Evolutionary conservation across 176 grass and related monocot species (phyloP).

Genomic region (Avena sativa): DNA sequence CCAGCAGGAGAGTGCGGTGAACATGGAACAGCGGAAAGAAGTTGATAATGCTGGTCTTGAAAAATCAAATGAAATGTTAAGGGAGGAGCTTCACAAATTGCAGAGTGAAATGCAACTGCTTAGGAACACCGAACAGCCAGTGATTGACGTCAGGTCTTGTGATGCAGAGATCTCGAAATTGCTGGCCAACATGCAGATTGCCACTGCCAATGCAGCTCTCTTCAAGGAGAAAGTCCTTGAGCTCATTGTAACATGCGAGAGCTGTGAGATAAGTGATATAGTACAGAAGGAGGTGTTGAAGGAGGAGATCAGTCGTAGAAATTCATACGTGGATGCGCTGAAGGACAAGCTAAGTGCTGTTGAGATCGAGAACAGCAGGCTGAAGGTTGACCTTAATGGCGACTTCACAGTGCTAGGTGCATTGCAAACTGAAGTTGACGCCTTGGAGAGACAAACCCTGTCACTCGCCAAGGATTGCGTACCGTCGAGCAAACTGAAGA

Average conservation of each 20-base stretch:
- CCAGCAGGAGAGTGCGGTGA: constrained; percentile 43
- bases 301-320: constrained; percentile 75
- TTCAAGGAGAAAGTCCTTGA: constrained; percentile 90
- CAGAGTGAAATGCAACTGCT: constrained; percentile 54
- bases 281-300: constrained; percentile 80
- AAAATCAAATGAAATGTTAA: constrained; percentile 59
- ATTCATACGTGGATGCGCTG: constrained; percentile 68
- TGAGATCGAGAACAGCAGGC: constrained; percentile 77
- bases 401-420: constrained; percentile 68
- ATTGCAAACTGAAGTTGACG: constrained; percentile 68
- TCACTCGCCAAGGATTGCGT: constrained; percentile 62
- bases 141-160: constrained; percentile 64
- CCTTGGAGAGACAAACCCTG: constrained; percentile 71
- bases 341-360: constrained; percentile 77
- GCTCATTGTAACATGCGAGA: constrained; percentile 72
- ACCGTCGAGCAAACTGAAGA: constrained; percentile 60
- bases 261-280: constrained; percentile 83
- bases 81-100: constrained; percentile 53
- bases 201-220: constrained; percentile 69
- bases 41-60: constrained; percentile 55
- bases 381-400: constrained; percentile 77
- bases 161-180: constrained; percentile 68
- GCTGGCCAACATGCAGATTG: constrained; percentile 69
- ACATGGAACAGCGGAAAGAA: constrained; percentile 54
- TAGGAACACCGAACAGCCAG: constrained; percentile 50